A percentile compares a stretch with the other conserved stretches of the same genome.
Evolutionary conservation across 345 rosid genomes (phyloP).

Genomic region (Ricinus communis): DNA sequence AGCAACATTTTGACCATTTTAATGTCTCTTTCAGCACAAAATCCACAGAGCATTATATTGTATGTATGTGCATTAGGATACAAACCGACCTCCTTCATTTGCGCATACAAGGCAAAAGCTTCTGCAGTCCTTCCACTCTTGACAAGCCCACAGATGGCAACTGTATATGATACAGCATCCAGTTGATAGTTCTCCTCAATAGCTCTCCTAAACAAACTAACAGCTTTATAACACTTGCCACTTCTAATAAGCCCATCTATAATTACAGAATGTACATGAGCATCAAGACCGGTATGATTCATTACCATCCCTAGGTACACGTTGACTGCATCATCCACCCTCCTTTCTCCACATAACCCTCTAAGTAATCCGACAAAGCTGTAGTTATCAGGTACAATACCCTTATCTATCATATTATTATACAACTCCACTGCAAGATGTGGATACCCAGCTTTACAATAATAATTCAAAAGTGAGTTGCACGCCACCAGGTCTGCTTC

Average conservation of each 20-base stretch:
- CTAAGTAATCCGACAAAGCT: slow-evolving; percentile 53
- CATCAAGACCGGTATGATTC: slow-evolving; percentile 38
- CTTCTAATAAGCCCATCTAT: slow-evolving; percentile 48
- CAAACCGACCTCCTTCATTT: slow-evolving; percentile 58
- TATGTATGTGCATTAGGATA: slow-evolving; percentile 43
- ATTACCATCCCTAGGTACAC: slow-evolving; percentile 45
- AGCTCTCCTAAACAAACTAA: slow-evolving; percentile 49
- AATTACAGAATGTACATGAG: slow-evolving; percentile 61
- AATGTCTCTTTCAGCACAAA: slow-evolving; percentile 45
- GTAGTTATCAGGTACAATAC: slow-evolving; percentile 55
- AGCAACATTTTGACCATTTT: slow-evolving; percentile 49
- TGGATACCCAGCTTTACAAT: slow-evolving; percentile 52
- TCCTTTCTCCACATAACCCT: slow-evolving; percentile 47
- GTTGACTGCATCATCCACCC: slow-evolving; percentile 41
- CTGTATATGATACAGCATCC: slow-evolving; percentile 65
- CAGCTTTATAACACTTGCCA: slow-evolving; percentile 46
- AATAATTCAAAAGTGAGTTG: slow-evolving; percentile 55
- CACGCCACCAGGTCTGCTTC: slow-evolving; percentile 46
- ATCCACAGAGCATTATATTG: slow-evolving; percentile 44
- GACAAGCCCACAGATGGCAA: slow-evolving; percentile 63
- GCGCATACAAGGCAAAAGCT: slow-evolving; percentile 41
- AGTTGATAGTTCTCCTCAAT: slow-evolving; percentile 39
- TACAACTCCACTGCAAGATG: slow-evolving; percentile 42
- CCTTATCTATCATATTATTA: slow-evolving; percentile 44
- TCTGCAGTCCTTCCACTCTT: slow-evolving; percentile 47